A percentile compares a stretch with the other conserved stretches of the same genome.
These are phyloP conservation scores for Mortierella polycephala DNA, from an alignment of 371 early-diverging fungal genomes.

Conservation along the genomic window DNA sequence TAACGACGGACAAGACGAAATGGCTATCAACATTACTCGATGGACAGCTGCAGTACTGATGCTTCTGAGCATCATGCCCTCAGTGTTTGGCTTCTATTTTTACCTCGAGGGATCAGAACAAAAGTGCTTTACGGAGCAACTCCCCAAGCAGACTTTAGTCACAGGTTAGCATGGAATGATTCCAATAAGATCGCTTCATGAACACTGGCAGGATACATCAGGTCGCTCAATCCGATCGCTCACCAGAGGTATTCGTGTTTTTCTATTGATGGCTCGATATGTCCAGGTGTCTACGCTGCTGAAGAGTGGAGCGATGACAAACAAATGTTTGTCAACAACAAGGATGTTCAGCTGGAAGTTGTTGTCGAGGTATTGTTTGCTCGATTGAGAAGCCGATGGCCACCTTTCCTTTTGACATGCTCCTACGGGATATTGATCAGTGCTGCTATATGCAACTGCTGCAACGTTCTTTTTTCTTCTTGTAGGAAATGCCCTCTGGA, in stretches of 20 bases:
- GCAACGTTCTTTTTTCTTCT: not conserved
- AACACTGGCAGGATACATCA: not conserved
- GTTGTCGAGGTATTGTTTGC: slow-evolving; percentile 14
- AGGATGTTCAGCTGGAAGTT: slow-evolving; percentile 87
- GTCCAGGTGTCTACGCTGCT: slow-evolving; percentile 79
- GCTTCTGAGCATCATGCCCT: slow-evolving; percentile 47
- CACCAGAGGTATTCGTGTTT: too few species aligned
- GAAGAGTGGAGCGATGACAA: slow-evolving; percentile 79
- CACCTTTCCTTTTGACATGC: not conserved
- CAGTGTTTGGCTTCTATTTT: slow-evolving; percentile 76
- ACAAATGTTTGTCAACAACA: slow-evolving; percentile 77
- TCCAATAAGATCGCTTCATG: not conserved
- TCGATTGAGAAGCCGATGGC: not conserved
- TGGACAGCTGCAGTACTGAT: slow-evolving; percentile 39
- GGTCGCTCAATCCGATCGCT: too few species aligned
- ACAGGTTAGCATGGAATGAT: slow-evolving; percentile 57
- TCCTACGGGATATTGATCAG: too few species aligned
- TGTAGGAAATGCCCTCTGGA: slow-evolving; percentile 67
- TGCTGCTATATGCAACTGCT: not conserved
- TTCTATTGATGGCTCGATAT: not conserved
- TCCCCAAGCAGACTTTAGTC: slow-evolving; percentile 90
- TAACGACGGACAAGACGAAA: not conserved
- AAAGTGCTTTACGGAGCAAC: slow-evolving; percentile 95
- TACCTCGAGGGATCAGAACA: slow-evolving; percentile 88
- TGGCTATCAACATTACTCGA: slow-evolving; percentile 49